Evolutionary conservation across 2,329 filamentous ascomycete species (phyloP), one percentile per base, ranked within the genome.

Genomic region (Biscogniauxia sp.): DNA sequence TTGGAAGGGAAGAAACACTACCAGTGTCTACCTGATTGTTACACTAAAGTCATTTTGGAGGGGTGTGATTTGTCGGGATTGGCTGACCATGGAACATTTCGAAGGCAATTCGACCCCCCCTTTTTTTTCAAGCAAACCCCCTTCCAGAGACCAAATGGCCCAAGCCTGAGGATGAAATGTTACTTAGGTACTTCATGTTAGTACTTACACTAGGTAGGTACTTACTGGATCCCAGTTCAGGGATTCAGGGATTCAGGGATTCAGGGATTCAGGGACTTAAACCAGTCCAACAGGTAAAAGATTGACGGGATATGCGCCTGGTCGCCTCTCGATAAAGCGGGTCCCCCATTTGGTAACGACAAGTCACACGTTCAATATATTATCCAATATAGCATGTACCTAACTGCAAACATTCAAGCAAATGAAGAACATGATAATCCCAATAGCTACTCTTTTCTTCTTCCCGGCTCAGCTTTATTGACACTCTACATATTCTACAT

Each of bases 271-370:
- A 45, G 37, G 37, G 37, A 45, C 37, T 45, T 45, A n/a, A 15
- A 17, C 37, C 37, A 45, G 37, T 45, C 37, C 37, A 45, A 45
- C 13, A 7, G 37, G 37, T 45, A 45, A 53, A 28, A 28, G 52
- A 53, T 55, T 55, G 26, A 41, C 53, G 28, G 53, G 53, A 53
- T 55, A 41, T 55, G 28, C 53, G 53, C 53, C 53, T 9, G 53
- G 19, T 55, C 20, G 28, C 26, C 25, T 54, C 53, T 55, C n/a
- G 53, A 28, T 28, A 45, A 19, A 55, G 53, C 49, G 53, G 53
- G 53, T 8, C 53, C 15, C 7, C 6, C 3, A 37, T 20, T 51
- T 28, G 52, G 17, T 53, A 28, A 23, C 23, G 17, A 28, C 52
- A 53, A 32, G 37, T 45, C 37, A 45, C 37, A 15, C 37, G 37